A percentile compares a stretch with the other conserved stretches of the same genome.
Conservation (phyloP, 2,329 filamentous ascomycete genomes). For the Aspergillus piperis region DNA sequence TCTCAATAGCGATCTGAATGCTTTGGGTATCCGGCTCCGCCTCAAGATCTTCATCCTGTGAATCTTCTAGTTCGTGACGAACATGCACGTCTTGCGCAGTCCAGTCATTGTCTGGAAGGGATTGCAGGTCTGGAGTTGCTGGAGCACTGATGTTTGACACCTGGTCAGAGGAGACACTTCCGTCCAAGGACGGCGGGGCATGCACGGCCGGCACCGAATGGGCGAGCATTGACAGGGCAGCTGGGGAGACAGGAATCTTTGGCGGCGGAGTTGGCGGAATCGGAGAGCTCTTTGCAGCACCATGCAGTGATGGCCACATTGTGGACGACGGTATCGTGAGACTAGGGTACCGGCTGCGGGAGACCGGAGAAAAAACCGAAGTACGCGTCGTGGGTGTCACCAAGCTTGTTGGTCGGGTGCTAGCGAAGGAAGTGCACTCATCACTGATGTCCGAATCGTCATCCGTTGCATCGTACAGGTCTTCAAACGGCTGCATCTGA, state of each 20-base stretch:
- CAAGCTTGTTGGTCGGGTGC: slow-evolving; percentile 52
- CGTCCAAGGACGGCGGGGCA: slow-evolving; percentile 84
- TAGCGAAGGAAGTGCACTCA: slow-evolving; percentile 52
- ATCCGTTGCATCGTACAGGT: slow-evolving; percentile 84
- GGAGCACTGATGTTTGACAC: slow-evolving; percentile 81
- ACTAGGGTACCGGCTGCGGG: slow-evolving; percentile 56
- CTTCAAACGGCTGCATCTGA: slow-evolving; percentile 75
- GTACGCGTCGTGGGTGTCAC: slow-evolving; percentile 43
- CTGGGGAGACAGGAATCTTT: slow-evolving; percentile 72
- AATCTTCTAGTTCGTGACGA: slow-evolving; percentile 34
- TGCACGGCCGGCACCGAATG: slow-evolving; percentile 72
- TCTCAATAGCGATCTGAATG: slow-evolving; percentile 43
- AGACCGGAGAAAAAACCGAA: slow-evolving; percentile 40
- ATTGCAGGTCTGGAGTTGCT: slow-evolving; percentile 72
- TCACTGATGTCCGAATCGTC: slow-evolving; percentile 64
- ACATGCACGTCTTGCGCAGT: slow-evolving; percentile 40
- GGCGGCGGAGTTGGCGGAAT: slow-evolving; percentile 52
- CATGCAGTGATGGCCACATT: slow-evolving; percentile 59
- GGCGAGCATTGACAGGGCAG: slow-evolving; percentile 70
- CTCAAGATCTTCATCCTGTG: slow-evolving; percentile 27
- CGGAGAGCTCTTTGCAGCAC: slow-evolving; percentile 51
- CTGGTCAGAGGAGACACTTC: slow-evolving; percentile 85
- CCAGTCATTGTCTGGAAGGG: slow-evolving; percentile 64
- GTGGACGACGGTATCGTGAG: slow-evolving; percentile 61
- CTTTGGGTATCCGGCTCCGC: slow-evolving; percentile 30